Base-by-base conservation (phyloP, 1,284 basidiomycete species). In the Cutaneotrichosporon dermatis region DNA sequence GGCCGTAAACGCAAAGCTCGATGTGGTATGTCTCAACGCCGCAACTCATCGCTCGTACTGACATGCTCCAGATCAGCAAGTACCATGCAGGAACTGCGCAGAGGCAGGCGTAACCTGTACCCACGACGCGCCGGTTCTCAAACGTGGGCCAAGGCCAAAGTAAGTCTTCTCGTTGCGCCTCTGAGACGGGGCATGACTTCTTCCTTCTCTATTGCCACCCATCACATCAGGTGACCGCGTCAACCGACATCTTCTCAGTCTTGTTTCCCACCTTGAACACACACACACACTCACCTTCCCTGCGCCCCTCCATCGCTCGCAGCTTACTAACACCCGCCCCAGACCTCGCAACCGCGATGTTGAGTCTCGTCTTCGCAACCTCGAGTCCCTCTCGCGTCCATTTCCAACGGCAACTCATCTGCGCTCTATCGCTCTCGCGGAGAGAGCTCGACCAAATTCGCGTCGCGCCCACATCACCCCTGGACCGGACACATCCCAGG, bases 1-100 rank as follows among this genome's bases (percentile, higher is more conserved):
- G 67, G 69, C 59, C 62, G 69, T 13, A 69, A 69, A 57, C 62
- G 68, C 37, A 71, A 71, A 59, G 66, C 69, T 25, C 63, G 66
- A 48, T 71, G 69, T 54, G 69, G 69, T 69, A 54, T 15, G 69
- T 59, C 35, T 8, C 10, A 4, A 5, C 7, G 8, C 4, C 15
- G 8, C 10, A 3, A 16, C 12, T 11, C n/a, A 4, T 6, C 9
- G 35, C 12, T 39, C 6, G 43, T 25, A 16, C 40, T 52, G 11
- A 35, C 36, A 41, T 11, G 13, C 2, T 25, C 25, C 59, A 71
- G 69, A 70, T 49, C 67, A 70, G 37, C 60, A 65, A 8, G 65
- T 67, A 11, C 69, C 68, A 15, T 71, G 69, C 46, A 58, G 64
- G 41, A 67, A 69, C 55, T 71, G 69, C 51, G 57, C 66, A 15